Percentiles rank a stretch among this genome's conserved stretches.
Evolutionary conservation across 139 green algal genomes (phyloP).

Genomic region (Penium margaritaceum): DNA sequence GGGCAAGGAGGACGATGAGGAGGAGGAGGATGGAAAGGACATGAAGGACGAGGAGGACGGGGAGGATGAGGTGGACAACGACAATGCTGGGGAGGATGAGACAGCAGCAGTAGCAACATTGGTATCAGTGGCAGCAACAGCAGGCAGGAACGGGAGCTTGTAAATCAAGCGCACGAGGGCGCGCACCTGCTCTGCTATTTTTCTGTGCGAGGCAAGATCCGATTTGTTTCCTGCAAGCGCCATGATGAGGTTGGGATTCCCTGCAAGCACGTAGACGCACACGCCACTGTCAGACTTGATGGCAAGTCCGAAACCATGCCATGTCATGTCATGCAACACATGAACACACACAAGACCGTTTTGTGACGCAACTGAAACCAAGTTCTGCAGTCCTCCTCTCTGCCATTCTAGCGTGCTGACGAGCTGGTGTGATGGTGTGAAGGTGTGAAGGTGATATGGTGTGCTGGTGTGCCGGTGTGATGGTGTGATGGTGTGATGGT

Average conservation of each 20-base stretch:
- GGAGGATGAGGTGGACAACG: background rate
- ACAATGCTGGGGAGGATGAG: background rate
- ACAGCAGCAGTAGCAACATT: constrained; percentile 1
- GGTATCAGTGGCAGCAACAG: background rate
- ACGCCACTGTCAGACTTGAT: background rate
- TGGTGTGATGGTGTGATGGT: too few species aligned
- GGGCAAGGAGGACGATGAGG: too few species aligned
- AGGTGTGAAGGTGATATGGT: too few species aligned
- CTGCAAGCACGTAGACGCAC: background rate
- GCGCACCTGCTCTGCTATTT: constrained; percentile 46
- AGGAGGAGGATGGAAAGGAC: too few species aligned
- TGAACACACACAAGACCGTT: background rate
- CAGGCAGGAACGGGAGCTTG: background rate
- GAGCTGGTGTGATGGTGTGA: too few species aligned
- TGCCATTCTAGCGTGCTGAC: background rate
- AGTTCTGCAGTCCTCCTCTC: background rate
- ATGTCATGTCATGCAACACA: background rate
- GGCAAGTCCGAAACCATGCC: background rate
- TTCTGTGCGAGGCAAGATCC: constrained; percentile 67
- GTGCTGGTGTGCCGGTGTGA: too few species aligned
- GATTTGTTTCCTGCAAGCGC: constrained; percentile 95
- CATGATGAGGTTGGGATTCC: constrained; percentile 88
- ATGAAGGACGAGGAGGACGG: background rate
- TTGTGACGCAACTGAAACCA: background rate
- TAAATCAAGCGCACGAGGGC: background rate